Conservation (phyloP, 192 early-diverging fungal species). For the Coemansia sp. region DNA sequence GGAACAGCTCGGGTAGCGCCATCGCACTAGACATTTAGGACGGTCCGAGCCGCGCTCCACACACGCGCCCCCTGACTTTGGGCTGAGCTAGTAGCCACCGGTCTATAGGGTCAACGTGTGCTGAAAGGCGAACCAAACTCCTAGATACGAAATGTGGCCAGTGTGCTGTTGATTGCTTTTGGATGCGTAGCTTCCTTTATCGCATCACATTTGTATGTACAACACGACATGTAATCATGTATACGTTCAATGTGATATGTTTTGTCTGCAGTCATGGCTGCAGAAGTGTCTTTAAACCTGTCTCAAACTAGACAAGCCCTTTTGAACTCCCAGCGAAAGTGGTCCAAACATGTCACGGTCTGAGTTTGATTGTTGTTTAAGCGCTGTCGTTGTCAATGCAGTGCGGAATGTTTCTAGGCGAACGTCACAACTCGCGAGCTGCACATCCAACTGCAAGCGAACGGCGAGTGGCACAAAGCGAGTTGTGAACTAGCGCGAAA, state of each 20-base stretch:
- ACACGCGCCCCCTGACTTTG: neutral
- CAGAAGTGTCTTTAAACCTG: neutral
- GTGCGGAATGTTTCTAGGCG: neutral
- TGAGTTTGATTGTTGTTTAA: neutral
- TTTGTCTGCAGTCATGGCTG: too few species aligned
- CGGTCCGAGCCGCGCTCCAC: neutral
- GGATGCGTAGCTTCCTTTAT: neutral
- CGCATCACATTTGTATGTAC: neutral
- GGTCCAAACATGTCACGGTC: neutral
- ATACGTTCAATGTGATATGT: too few species aligned
- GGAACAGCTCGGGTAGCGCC: slow-evolving; percentile 38
- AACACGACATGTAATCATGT: neutral
- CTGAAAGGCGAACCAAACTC: neutral
- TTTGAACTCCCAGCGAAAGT: neutral
- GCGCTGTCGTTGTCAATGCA: neutral
- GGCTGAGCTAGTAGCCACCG: too few species aligned
- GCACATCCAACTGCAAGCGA: neutral
- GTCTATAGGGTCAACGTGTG: neutral
- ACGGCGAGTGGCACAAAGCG: neutral
- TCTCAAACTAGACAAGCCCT: neutral
- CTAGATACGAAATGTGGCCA: neutral
- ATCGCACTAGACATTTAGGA: slow-evolving; percentile 32
- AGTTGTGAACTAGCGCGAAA: neutral
- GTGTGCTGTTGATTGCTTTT: neutral
- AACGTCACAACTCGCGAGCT: neutral